These are phyloP conservation scores for Pseudotulostoma volvatum DNA, from an alignment of 495 filamentous ascomycete genomes.

Conservation along the genomic window DNA sequence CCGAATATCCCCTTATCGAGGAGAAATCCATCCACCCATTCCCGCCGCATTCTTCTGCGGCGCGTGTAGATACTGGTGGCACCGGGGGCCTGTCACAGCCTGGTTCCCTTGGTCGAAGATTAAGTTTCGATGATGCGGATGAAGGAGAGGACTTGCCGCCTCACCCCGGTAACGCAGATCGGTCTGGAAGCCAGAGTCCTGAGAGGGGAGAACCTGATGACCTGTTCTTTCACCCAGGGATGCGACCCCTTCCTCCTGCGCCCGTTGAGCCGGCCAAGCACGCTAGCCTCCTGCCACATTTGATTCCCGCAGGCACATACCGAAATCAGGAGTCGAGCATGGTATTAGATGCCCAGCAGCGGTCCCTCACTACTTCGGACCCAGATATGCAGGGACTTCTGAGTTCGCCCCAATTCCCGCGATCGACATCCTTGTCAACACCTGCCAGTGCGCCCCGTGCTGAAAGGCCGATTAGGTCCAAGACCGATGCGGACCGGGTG, in stretches of 20 bases:
- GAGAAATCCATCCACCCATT: slow-evolving; percentile 44
- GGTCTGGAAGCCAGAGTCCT: slow-evolving; percentile 37
- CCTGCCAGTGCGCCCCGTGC: slow-evolving; percentile 68
- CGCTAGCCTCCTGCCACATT: slow-evolving; percentile 26
- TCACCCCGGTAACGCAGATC: slow-evolving; percentile 32
- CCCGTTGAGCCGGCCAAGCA: slow-evolving; percentile 38
- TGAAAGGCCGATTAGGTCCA: slow-evolving; percentile 69
- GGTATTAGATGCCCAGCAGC: slow-evolving; percentile 20
- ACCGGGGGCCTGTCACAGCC: slow-evolving; percentile 75
- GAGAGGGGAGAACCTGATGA: slow-evolving; percentile 58
- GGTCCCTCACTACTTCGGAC: slow-evolving; percentile 31
- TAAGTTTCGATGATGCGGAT: slow-evolving; percentile 92
- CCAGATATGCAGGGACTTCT: slow-evolving; percentile 18
- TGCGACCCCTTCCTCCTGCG: slow-evolving; percentile 69
- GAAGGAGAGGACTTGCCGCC: slow-evolving; percentile 24
- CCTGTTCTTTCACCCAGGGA: slow-evolving; percentile 84
- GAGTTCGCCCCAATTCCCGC: slow-evolving; percentile 45
- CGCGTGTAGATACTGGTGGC: slow-evolving; percentile 61
- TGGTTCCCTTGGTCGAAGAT: slow-evolving; percentile 40
- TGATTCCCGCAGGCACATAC: slow-evolving; percentile 43
- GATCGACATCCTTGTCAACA: slow-evolving; percentile 71
- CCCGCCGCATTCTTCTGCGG: slow-evolving; percentile 33
- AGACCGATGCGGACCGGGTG: slow-evolving; percentile 73
- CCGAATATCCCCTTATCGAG: slow-evolving; percentile 27
- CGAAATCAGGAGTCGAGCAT: slow-evolving; percentile 23